Evolutionary conservation across 2,329 filamentous ascomycete genomes (phyloP), one percentile per base, ranked within the genome.

Genomic region (Sporothrix brunneoviolacea): DNA sequence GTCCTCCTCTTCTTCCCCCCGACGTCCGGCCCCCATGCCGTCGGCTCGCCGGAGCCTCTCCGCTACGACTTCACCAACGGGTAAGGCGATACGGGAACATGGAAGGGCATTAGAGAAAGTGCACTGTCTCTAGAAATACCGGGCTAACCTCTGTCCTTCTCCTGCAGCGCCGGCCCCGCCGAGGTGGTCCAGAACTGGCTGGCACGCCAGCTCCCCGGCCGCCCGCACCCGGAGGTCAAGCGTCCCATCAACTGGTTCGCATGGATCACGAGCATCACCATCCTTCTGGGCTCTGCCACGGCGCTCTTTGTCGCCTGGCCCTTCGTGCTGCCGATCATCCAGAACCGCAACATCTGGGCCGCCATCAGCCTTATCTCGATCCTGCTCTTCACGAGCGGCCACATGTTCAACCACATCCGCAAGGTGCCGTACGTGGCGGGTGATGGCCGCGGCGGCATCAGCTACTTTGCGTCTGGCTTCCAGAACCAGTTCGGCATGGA

Each of bases 321-420:
- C 6, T 94, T 91, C 61, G 62, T 96, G 12, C 64, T 91, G 10
- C 91, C 91, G 3, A 62, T 96, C 53, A 67, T 96, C 32, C 88
- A 90, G 67, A 96, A 86, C 73, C 86, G 91, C 59, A 97, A 95
- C 62, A 71, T 97, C 16, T 98, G 93, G 93, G 91, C 91, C 21
- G 88, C 87, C 19, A 69, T 94, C 61, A 95, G 87, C 68, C 73
- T 98, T 59, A 90, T 97, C 61, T 76, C 83, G 13, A 91, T 98
- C 56, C 79, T 98, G 37, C 75, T 96, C 52, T 98, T 97, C 71
- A 96, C 86, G 41, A 93, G 87, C 60, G 94, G 93, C 35, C 91
- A 97, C 70, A 98, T 98, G 94, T 98, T 94, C 78, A 98, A 97
- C 69, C 91, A 96, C 64, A 98, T 98, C 64, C 82, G 94, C 60